These are phyloP conservation scores for Xylaria sp. DNA, from an alignment of 2,329 filamentous ascomycete species.

Conservation along the genomic window DNA sequence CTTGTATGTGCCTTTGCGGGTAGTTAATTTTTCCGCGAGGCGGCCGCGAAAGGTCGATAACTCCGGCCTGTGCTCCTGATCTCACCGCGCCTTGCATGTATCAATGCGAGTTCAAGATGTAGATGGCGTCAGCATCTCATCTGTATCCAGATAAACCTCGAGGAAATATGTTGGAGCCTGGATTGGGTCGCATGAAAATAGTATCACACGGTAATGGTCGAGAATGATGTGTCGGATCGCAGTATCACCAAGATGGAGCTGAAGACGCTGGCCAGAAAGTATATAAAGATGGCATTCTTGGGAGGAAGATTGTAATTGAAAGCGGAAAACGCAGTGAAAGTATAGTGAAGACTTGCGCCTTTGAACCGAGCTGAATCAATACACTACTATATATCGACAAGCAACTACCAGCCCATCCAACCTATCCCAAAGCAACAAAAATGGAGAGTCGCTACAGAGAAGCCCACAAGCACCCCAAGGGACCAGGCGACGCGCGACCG, in stretches of 20 bases:
- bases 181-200: conserved; percentile 4
- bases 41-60: conserved; percentile 18
- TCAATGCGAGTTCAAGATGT: not conserved
- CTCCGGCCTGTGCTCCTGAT: conserved; percentile 14
- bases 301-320: not conserved
- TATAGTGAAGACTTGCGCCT: not conserved
- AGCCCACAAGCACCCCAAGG: conserved; percentile 29
- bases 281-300: conserved; percentile 15
- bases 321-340: not conserved
- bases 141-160: not conserved
- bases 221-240: not conserved
- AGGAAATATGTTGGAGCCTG: not conserved
- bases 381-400: not conserved
- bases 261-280: not conserved
- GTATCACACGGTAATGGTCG: not conserved
- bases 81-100: not conserved
- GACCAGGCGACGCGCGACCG: conserved; percentile 31
- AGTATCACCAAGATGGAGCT: not conserved
- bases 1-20: conserved; percentile 6
- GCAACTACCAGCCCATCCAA: not conserved
- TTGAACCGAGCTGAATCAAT: not conserved
- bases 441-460: conserved; percentile 30
- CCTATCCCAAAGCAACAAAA: not conserved
- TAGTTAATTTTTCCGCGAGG: conserved; percentile 14
- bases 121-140: conserved; percentile 12